These are phyloP conservation scores for Cercospora brassicicola DNA, from an alignment of 2,329 filamentous ascomycete species.

Conservation along the genomic window DNA sequence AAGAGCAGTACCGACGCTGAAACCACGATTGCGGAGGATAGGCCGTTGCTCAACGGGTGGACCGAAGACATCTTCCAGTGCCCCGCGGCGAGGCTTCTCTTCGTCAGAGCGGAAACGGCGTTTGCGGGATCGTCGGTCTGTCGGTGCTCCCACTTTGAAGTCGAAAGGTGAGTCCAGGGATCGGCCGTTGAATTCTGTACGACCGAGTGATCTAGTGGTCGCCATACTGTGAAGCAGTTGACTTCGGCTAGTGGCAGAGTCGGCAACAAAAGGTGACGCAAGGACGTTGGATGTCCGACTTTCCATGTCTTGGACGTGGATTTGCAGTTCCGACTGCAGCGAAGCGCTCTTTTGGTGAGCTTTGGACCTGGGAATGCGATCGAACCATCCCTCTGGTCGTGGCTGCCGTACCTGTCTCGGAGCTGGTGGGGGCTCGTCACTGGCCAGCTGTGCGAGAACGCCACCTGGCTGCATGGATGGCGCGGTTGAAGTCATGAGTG, in stretches of 20 bases:
- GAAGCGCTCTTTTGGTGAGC: conserved; percentile 55
- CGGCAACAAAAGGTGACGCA: conserved; percentile 48
- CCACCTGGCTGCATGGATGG: conserved; percentile 53
- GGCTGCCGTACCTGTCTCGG: conserved; percentile 24
- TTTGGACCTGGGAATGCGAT: conserved; percentile 46
- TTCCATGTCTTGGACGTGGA: conserved; percentile 34
- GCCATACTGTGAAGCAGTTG: conserved; percentile 40
- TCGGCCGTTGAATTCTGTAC: conserved; percentile 35
- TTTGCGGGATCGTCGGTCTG: conserved; percentile 56
- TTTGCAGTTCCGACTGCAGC: conserved; percentile 49
- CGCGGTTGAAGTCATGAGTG: conserved; percentile 54
- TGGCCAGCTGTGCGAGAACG: conserved; percentile 49
- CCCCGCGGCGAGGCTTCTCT: conserved; percentile 48
- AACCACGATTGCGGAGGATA: conserved; percentile 61
- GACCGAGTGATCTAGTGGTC: conserved; percentile 37
- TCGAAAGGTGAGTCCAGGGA: conserved; percentile 56
- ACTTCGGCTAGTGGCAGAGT: conserved; percentile 23
- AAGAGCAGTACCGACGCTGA: conserved; percentile 59
- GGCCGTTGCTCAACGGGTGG: conserved; percentile 54
- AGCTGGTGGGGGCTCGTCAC: conserved; percentile 30
- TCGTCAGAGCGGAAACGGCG: conserved; percentile 59
- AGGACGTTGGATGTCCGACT: conserved; percentile 31
- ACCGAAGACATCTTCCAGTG: conserved; percentile 49
- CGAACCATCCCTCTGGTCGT: conserved; percentile 45
- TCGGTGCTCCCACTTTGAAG: conserved; percentile 51